phyloP scores from a whole-genome alignment of 257 asterid species.

The Nicotiana noctiflora region DNA sequence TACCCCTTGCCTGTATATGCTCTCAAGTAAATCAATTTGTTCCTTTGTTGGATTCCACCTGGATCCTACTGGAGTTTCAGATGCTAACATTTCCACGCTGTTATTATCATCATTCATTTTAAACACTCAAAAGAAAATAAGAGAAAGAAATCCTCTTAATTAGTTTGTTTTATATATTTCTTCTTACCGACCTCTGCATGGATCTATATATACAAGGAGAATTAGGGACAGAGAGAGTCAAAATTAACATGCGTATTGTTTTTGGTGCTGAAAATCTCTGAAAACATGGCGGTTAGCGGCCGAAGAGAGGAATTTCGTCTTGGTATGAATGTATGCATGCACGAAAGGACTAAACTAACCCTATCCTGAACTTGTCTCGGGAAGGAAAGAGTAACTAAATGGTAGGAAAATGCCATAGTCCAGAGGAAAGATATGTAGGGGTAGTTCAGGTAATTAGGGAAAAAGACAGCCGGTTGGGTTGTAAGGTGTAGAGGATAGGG shows the following conservation, averaged over 20 bases:
- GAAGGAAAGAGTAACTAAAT: conserved; percentile 41
- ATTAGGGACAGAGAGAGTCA: not conserved
- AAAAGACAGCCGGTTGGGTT: conserved; percentile 51
- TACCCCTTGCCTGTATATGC: conserved; percentile 59
- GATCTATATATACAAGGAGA: not conserved
- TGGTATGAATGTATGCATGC: conserved; percentile 24
- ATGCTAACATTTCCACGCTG: conserved; percentile 2
- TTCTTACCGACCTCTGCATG: not conserved
- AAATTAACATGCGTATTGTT: conserved; percentile 68
- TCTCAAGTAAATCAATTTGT: conserved; percentile 74
- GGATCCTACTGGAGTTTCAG: conserved; percentile 31
- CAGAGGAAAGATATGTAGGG: conserved; percentile 26
- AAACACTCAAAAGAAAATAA: conserved; percentile 16
- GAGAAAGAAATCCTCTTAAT: not conserved
- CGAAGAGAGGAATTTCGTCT: conserved; percentile 25
- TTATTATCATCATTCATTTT: conserved; percentile 35
- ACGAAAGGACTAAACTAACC: conserved; percentile 46
- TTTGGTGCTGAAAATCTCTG: conserved; percentile 75
- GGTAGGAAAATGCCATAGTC: conserved; percentile 4
- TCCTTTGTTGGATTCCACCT: conserved; percentile 93
- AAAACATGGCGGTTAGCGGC: conserved; percentile 84
- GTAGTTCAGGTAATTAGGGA: conserved; percentile 33
- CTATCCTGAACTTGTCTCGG: conserved; percentile 46
- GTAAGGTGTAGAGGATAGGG: conserved; percentile 48
- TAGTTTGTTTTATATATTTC: not conserved